Evolutionary conservation across 2,329 filamentous ascomycete genomes (phyloP), one percentile per base, ranked within the genome.

Genomic region (Scedosporium apiospermum): DNA sequence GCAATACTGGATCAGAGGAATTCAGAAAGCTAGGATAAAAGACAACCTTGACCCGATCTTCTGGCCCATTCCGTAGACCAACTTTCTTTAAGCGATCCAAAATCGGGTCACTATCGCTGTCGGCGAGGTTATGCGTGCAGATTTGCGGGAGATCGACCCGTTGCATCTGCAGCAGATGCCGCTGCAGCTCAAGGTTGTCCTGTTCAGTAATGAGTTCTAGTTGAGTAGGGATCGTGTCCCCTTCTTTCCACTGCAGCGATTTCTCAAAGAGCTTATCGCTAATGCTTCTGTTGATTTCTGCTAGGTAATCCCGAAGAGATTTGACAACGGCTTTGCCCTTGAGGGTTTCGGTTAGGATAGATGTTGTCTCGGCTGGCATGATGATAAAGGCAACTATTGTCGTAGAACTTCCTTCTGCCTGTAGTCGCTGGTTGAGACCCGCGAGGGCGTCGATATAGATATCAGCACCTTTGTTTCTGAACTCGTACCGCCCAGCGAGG

Each of bases 361-460:
- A 97, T 6, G 91, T 90, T 1, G 93, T 98, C 76, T 98, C 92
- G 1, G 95, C 95, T 2, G 95, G 95, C 91, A 99, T 96, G 74
- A 99, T 98, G 75, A 99, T 90, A 73, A 99, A 99, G 23, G 95
- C 93, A 18, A 99, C 93, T 7, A 99, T 27, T 5, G 51, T 55
- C 5, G 21, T 26, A 26, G n/a, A 18, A 16, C 51, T 55, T 9
- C 23, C 21, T 3, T 69, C 91, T 96, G 78, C 77, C 82, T 98
- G 98, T 71, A 99, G 85, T 44, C 89, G 86, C 78, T 98, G 92
- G 77, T 99, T 99, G 70, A 99, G 79, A 53, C 95, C 90, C 30
- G 95, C 95, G 66, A 99, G 80, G 3, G 93, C 95, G 77, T 99
- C 95, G 68, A 99, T 96, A 76, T 97, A 99, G 95, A 99, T 98